Conservation (phyloP, 2,329 filamentous ascomycete species). For the Fusarium nurragi region DNA sequence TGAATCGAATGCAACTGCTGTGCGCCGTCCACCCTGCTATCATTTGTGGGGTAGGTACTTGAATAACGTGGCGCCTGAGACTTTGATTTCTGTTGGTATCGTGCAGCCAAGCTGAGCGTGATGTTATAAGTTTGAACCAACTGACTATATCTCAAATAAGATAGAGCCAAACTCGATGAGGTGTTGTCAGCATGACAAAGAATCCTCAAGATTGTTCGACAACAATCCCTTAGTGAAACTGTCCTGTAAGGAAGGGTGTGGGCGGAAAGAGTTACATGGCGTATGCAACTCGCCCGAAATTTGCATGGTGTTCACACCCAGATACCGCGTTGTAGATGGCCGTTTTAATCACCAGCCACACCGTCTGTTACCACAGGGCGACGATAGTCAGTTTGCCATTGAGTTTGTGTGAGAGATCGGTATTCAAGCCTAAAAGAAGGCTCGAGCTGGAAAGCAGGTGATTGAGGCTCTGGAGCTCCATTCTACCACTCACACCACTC, state of each 20-base stretch:
- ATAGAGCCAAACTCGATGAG: background rate
- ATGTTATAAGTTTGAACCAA: background rate
- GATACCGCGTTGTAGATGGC: conserved; percentile 19
- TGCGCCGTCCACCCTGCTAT: conserved; percentile 26
- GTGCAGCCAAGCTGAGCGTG: conserved; percentile 4
- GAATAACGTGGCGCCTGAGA: conserved; percentile 20
- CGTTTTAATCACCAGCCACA: conserved; percentile 29
- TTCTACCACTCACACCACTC: background rate
- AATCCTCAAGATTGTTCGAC: conserved; percentile 9
- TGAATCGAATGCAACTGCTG: conserved; percentile 16
- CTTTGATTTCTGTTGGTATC: conserved; percentile 17
- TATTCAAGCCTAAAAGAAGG: conserved; percentile 1
- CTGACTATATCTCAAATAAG: conserved; percentile 6
- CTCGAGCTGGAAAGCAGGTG: background rate
- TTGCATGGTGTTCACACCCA: conserved; percentile 30
- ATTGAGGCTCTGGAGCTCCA: background rate
- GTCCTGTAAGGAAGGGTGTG: conserved; percentile 13
- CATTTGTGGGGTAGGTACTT: conserved; percentile 28
- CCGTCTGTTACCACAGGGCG: background rate
- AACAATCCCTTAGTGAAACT: conserved; percentile 5
- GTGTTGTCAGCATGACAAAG: conserved; percentile 32
- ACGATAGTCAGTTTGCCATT: background rate
- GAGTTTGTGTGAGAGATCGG: background rate
- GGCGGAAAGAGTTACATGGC: conserved; percentile 30
- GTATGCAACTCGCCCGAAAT: conserved; percentile 23